Evolutionary conservation across 2,329 filamentous ascomycete genomes (phyloP).

Genomic region (Ophiobolus disseminans): DNA sequence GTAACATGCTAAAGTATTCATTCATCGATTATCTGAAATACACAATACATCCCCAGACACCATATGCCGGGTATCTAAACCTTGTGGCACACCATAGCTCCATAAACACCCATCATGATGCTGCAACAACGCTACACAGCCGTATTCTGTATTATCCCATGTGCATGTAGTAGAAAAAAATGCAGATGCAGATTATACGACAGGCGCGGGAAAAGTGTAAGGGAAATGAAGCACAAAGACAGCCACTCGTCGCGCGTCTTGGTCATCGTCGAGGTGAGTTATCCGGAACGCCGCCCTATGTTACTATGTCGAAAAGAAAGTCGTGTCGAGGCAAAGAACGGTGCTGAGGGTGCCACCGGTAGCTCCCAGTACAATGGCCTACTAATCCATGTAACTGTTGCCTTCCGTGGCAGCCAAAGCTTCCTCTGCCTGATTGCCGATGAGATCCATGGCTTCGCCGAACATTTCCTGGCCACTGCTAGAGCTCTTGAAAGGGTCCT

Average conservation of each 20-base stretch:
- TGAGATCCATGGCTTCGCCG: conserved; percentile 44
- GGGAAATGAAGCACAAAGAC: background rate
- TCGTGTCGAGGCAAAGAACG: background rate
- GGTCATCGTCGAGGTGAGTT: background rate
- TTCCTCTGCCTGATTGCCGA: conserved; percentile 47
- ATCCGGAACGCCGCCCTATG: conserved; percentile 17
- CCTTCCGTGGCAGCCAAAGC: conserved; percentile 46
- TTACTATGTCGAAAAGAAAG: conserved; percentile 13
- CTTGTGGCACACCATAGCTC: conserved; percentile 5
- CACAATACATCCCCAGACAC: conserved; percentile 13
- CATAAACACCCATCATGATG: conserved; percentile 23
- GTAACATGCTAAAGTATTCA: conserved; percentile 12
- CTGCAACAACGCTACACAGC: conserved; percentile 8
- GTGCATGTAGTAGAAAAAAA: conserved; percentile 7
- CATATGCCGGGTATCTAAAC: conserved; percentile 29
- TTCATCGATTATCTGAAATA: conserved; percentile 16
- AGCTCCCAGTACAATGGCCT: conserved; percentile 1
- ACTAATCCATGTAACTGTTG: conserved; percentile 44
- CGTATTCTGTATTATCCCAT: conserved; percentile 2
- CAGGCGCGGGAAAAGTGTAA: background rate
- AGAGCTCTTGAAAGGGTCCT: conserved; percentile 48
- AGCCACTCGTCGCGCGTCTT: background rate
- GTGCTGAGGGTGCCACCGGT: background rate
- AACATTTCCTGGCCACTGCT: conserved; percentile 47
- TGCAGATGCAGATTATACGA: conserved; percentile 16